Percentiles rank a stretch among this genome's conserved stretches.
These are phyloP conservation scores for Fraxinus platypoda DNA, from an alignment of 305 asterid genomes.

Conservation along the genomic window DNA sequence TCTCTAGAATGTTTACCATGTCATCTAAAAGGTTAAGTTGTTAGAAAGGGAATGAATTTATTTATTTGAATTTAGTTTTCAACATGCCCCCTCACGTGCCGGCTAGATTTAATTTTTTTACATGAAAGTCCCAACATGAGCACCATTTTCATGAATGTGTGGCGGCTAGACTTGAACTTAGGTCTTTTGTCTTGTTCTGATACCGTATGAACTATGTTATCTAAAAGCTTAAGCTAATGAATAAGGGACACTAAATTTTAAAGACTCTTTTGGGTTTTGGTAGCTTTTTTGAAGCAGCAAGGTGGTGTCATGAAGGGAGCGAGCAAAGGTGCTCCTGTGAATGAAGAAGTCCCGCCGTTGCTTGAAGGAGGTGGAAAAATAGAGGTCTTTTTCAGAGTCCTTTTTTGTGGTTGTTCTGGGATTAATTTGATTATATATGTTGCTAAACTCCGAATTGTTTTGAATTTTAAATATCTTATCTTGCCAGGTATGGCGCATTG, in stretches of 20 bases:
- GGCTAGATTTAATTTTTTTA: background rate
- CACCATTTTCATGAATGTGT: background rate
- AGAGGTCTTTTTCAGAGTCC: constrained; percentile 43
- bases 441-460: constrained; percentile 14
- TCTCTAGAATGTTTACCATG: background rate
- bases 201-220: background rate
- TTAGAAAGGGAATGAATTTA: background rate
- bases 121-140: background rate
- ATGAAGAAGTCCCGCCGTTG: constrained; percentile 63
- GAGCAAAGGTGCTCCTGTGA: constrained; percentile 46
- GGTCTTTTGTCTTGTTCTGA: background rate
- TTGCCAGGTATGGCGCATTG: constrained; percentile 60
- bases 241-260: constrained; percentile 7
- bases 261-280: constrained; percentile 18
- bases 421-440: constrained; percentile 6
- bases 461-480: constrained; percentile 15
- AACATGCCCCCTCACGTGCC: background rate
- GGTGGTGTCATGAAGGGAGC: constrained; percentile 55
- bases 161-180: background rate
- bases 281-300: constrained; percentile 65
- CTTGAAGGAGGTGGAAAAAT: constrained; percentile 68
- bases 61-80: background rate
- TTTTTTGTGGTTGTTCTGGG: background rate
- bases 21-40: background rate
- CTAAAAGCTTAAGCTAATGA: background rate